phyloP scores from a whole-genome alignment of 163 green algal species.

The Prototheca wickerhamii region DNA sequence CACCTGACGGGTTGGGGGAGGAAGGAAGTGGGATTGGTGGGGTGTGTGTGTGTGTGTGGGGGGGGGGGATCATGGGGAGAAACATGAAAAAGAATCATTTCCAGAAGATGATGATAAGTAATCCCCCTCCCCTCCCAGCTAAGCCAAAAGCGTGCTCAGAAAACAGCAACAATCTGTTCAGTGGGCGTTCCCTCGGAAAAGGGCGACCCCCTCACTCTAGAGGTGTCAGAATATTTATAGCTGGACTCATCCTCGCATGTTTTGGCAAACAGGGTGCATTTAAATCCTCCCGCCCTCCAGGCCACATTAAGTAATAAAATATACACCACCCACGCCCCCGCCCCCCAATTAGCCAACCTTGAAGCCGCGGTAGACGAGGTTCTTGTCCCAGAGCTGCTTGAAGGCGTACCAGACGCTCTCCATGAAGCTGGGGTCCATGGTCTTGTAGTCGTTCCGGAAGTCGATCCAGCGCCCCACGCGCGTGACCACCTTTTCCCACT shows the following conservation, averaged over 20 bases:
- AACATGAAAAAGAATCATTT: neutral
- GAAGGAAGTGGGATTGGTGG: neutral
- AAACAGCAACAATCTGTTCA: too few species aligned
- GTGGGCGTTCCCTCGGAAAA: too few species aligned
- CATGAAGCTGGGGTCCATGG: constrained; percentile 94
- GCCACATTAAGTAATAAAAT: too few species aligned
- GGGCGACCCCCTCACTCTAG: constrained; percentile 23
- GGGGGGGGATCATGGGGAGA: neutral
- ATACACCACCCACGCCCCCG: too few species aligned
- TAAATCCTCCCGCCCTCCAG: too few species aligned
- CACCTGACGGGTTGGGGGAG: constrained; percentile 47
- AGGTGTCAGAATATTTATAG: constrained; percentile 30
- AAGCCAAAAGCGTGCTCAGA: too few species aligned
- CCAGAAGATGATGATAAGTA: neutral
- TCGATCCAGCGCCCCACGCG: constrained; percentile 97
- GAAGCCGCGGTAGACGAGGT: constrained; percentile 95
- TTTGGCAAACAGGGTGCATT: too few species aligned
- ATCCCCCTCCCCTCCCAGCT: too few species aligned
- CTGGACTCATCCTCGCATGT: constrained; percentile 20
- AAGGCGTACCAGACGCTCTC: constrained; percentile 99
- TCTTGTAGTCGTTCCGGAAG: constrained; percentile 99
- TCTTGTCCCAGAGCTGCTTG: constrained; percentile 85
- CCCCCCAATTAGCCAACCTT: constrained; percentile 57
- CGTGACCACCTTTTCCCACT: constrained; percentile 91
- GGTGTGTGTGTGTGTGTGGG: neutral